A percentile compares a stretch with the other conserved stretches of the same genome.
phyloP scores from a whole-genome alignment of 2,329 filamentous ascomycete species.

The Shiraia sp. region DNA sequence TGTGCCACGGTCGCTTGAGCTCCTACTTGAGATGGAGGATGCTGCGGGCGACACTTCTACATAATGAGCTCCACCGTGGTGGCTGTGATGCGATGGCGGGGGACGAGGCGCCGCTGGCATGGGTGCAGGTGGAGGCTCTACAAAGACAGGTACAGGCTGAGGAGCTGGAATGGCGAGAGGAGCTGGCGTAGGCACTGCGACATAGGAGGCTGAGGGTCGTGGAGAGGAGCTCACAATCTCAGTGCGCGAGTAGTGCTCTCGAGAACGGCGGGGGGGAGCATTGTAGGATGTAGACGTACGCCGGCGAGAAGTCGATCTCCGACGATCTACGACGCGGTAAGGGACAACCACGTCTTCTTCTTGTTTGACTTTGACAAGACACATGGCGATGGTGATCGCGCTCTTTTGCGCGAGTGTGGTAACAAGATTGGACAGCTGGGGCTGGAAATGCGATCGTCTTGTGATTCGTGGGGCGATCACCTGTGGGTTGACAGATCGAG shows the following conservation, averaged over 20 bases:
- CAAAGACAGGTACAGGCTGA: slow-evolving; percentile 47
- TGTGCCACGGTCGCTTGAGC: slow-evolving; percentile 32
- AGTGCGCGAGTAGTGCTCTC: slow-evolving; percentile 32
- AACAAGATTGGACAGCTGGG: slow-evolving; percentile 6
- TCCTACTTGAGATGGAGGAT: slow-evolving; percentile 36
- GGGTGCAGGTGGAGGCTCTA: slow-evolving; percentile 40
- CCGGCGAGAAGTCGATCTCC: slow-evolving; percentile 36
- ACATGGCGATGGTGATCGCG: slow-evolving; percentile 41
- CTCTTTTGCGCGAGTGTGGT: slow-evolving; percentile 1
- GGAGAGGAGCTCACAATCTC: slow-evolving; percentile 36
- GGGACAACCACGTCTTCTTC: slow-evolving; percentile 50
- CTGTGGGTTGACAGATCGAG: slow-evolving; percentile 22
- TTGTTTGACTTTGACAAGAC: slow-evolving; percentile 51
- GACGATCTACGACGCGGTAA: slow-evolving; percentile 39
- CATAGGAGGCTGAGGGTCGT: slow-evolving; percentile 33
- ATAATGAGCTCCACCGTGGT: slow-evolving; percentile 41
- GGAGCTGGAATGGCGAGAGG: slow-evolving; percentile 44
- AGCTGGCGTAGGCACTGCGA: slow-evolving; percentile 36
- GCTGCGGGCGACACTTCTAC: slow-evolving; percentile 49
- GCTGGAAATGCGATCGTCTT: slow-evolving; percentile 31
- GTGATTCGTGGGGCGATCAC: slow-evolving; percentile 39
- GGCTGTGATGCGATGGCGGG: slow-evolving; percentile 29
- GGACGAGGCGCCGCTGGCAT: slow-evolving; percentile 29
- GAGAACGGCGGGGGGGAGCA: slow-evolving; percentile 3
- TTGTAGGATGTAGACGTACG: slow-evolving; percentile 28